Base-by-base conservation (phyloP, 768 basidiomycete genomes). In the Dacryopinax spathularia region DNA sequence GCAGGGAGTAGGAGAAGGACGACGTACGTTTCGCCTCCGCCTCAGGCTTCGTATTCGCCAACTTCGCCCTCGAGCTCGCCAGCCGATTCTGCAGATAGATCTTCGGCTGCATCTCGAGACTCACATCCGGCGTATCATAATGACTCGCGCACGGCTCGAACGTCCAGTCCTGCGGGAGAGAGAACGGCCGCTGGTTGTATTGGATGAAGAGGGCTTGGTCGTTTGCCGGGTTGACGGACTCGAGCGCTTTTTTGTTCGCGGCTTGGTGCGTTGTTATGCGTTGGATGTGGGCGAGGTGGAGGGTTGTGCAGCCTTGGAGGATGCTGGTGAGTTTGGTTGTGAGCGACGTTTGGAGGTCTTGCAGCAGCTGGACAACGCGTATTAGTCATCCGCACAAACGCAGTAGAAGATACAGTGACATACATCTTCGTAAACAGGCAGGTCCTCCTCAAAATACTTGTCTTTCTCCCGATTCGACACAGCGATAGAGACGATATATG, bases 21-120 rank as follows among this genome's bases (percentile, higher is more conserved):
- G 9, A 72, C 82, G 67, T 72, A 89, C 89, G 79, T 72, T 88
- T 88, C 6, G 78, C 68, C n/a, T 78, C 73, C 5, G 88, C 75
- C 15, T 84, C 68, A 3, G 83, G 78, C n/a, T 68, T 72, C 7
- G 88, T 71, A 66, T 91, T 89, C 61, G 76, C 70, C n/a, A 88
- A 70, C 74, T 87, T 89, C 34, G 72, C 75, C 63, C 82, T 79
- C 63, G 80, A 82, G 63, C 78, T 80, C 60, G 75, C 74, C 27
- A 91, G 78, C 66, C 85, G 87, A 71, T 92, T 92, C 75, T 92
- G 90, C 22, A 92, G 76, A 70, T 88, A 83, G 1, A 89, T 78
- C 72, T 88, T 91, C 0, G 90, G 84, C 7, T 80, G 81, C 22
- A 81, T 75, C 34, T 91, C 90, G 13, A 85, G 72, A 69, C 76